Percentiles rank a stretch among this genome's conserved stretches.
phyloP scores from a whole-genome alignment of 163 green algal species.

The Scenedesmus sp. region DNA sequence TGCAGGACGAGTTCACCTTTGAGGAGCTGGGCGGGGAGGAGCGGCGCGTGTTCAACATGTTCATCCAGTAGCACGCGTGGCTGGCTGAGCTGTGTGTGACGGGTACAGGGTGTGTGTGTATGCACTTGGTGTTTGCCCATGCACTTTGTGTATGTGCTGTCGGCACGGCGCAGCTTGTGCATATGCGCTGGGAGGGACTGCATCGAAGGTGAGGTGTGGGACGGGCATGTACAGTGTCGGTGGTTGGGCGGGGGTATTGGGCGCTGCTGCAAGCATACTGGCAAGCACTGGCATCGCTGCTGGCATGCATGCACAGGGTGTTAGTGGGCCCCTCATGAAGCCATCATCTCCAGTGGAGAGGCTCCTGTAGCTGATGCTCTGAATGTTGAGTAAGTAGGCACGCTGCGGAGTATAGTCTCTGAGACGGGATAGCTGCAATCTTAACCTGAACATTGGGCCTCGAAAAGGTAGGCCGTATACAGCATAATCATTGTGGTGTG shows the following conservation, averaged over 20 bases:
- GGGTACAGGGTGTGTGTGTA: not conserved
- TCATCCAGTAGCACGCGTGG: constrained; percentile 74
- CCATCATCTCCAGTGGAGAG: no score
- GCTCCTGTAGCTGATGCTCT: no score
- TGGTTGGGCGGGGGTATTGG: not conserved
- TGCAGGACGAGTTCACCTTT: constrained; percentile 78
- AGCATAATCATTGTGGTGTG: not conserved
- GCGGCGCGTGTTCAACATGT: constrained; percentile 84
- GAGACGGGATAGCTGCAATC: no score
- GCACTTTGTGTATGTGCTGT: not conserved
- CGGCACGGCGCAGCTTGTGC: not conserved
- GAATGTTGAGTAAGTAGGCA: no score
- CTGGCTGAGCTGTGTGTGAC: not conserved
- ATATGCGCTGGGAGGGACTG: not conserved
- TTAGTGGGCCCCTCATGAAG: no score
- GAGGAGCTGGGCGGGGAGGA: constrained; percentile 75
- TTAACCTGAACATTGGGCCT: not conserved
- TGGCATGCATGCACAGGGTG: no score
- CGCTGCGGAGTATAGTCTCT: not conserved
- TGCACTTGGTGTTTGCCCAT: not conserved
- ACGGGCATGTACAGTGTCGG: not conserved
- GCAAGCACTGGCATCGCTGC: no score
- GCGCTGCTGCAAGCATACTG: no score
- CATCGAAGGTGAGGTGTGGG: not conserved
- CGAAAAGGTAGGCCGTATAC: not conserved